Evolutionary conservation across 2,329 filamentous ascomycete genomes (phyloP).

Genomic region (Xylaria sp.): DNA sequence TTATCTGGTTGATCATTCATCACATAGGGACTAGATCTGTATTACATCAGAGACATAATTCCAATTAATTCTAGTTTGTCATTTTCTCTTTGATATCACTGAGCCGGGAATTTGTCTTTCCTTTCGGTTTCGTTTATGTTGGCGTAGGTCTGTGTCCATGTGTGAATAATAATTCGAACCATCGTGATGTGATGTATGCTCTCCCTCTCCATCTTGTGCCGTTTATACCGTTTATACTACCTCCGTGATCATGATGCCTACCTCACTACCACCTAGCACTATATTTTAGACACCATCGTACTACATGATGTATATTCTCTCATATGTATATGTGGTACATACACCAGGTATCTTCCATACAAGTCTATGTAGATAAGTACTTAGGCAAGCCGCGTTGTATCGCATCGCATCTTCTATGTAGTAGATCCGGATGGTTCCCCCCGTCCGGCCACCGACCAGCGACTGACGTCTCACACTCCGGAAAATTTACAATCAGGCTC

Average conservation of each 20-base stretch:
- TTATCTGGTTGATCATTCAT: constrained; percentile 19
- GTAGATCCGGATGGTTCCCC: constrained; percentile 17
- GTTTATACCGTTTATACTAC: no score
- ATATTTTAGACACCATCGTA: no score
- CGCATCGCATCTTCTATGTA: constrained; percentile 11
- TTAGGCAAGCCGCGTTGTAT: background rate
- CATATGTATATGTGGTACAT: no score
- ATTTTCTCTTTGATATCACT: background rate
- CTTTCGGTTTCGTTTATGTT: background rate
- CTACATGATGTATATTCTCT: no score
- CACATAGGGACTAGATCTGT: constrained; percentile 14
- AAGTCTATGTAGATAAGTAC: background rate
- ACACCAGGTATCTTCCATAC: background rate
- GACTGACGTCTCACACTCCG: constrained; percentile 3
- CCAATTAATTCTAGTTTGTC: constrained; percentile 13
- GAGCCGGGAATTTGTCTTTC: background rate
- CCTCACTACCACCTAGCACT: no score
- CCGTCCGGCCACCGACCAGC: constrained; percentile 16
- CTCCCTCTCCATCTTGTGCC: no score
- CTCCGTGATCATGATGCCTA: no score
- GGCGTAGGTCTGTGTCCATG: no score
- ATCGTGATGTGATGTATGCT: no score
- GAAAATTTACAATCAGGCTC: constrained; percentile 20
- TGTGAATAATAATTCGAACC: no score
- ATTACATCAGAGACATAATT: constrained; percentile 17